Percentiles rank a stretch among this genome's conserved stretches.
These are phyloP conservation scores for Coemansia sp. DNA, from an alignment of 192 early-diverging fungal species.

Conservation along the genomic window DNA sequence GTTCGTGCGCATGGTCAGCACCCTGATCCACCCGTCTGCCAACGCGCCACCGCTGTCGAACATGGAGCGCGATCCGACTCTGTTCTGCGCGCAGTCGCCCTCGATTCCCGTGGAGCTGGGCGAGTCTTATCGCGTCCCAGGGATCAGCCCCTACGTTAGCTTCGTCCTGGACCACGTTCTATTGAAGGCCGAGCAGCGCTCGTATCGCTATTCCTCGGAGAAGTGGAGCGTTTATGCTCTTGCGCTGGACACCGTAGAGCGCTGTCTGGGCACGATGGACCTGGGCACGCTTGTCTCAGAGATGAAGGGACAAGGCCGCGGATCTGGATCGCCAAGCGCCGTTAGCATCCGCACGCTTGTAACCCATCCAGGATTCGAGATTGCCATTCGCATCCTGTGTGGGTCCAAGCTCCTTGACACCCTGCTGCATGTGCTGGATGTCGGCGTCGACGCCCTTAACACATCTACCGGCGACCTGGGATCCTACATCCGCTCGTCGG, in stretches of 20 bases:
- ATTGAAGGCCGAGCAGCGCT: conserved; percentile 66
- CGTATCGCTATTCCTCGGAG: conserved; percentile 65
- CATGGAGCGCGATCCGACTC: conserved; percentile 38
- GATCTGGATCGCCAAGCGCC: conserved; percentile 8
- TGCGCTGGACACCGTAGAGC: conserved; percentile 71
- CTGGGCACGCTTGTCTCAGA: conserved; percentile 51
- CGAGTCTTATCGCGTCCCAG: conserved; percentile 63
- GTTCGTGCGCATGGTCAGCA: conserved; percentile 70
- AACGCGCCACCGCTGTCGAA: conserved; percentile 33
- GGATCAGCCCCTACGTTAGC: conserved; percentile 73
- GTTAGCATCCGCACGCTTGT: conserved; percentile 48
- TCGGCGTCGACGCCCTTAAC: conserved; percentile 64
- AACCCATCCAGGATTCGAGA: conserved; percentile 83
- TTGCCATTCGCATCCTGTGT: conserved; percentile 72
- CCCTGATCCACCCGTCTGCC: conserved; percentile 63
- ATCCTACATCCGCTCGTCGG: conserved; percentile 32
- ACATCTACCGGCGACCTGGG: conserved; percentile 19
- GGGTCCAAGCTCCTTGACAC: conserved; percentile 66
- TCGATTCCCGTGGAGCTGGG: conserved; percentile 68
- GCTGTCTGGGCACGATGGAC: conserved; percentile 74
- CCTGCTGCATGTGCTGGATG: conserved; percentile 67
- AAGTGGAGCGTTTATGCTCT: conserved; percentile 68
- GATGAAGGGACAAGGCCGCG: conserved; percentile 4
- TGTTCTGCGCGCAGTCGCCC: conserved; percentile 33
- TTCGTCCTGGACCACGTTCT: conserved; percentile 86